phyloP scores from a whole-genome alignment of 2,329 filamentous ascomycete genomes.

The Penicillium polonicum region DNA sequence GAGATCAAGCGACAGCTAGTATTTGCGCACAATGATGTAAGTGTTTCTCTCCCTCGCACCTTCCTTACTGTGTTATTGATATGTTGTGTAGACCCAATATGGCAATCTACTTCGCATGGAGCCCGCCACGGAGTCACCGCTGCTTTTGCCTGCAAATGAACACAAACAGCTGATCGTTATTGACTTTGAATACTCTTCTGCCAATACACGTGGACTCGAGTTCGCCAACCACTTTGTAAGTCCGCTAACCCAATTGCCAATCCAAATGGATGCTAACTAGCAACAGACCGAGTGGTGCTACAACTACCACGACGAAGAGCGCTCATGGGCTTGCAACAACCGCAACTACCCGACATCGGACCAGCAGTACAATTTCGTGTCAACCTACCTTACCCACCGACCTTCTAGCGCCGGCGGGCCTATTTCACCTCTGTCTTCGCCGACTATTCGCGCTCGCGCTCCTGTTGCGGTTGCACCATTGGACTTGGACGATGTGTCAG shows the following conservation, averaged over 20 bases:
- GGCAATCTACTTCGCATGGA: constrained; percentile 88
- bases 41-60: constrained; percentile 41
- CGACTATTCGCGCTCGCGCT: constrained; percentile 53
- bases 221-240: constrained; percentile 94
- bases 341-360: constrained; percentile 71
- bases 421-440: constrained; percentile 29
- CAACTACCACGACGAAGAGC: constrained; percentile 79
- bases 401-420: constrained; percentile 50
- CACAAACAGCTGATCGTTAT: constrained; percentile 97
- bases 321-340: constrained; percentile 66
- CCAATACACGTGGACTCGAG: constrained; percentile 81
- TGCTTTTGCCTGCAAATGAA: constrained; percentile 83
- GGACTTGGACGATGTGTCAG: constrained; percentile 72
- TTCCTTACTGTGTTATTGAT: constrained; percentile 23
- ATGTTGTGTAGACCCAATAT: constrained; percentile 75
- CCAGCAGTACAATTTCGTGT: constrained; percentile 81
- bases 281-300: constrained; percentile 85
- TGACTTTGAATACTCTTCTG: constrained; percentile 94
- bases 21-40: constrained; percentile 96
- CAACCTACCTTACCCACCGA: constrained; percentile 80
- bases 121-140: constrained; percentile 70
- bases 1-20: constrained; percentile 73
- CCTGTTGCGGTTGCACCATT: constrained; percentile 60
- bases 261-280: constrained; percentile 13
- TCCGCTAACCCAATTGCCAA: constrained; percentile 1